phyloP scores from a whole-genome alignment of 805 yeast genomes.

The Maudiozyma bulderi region DNA sequence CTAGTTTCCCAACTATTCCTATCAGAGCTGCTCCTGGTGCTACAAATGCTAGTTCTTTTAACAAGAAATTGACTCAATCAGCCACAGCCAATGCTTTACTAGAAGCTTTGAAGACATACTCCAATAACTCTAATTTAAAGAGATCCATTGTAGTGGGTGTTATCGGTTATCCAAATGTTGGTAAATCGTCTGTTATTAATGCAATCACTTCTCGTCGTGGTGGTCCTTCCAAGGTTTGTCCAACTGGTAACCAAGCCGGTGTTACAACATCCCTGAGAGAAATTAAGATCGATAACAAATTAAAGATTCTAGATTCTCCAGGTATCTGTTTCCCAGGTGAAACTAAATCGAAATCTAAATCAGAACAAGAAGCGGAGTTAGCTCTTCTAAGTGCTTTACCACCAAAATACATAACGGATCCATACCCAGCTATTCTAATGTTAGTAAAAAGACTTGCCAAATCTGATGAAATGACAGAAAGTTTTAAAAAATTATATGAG shows the following conservation, averaged over 20 bases:
- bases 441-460: constrained; percentile 69
- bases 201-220: constrained; percentile 72
- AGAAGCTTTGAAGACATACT: constrained; percentile 76
- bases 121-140: constrained; percentile 73
- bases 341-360: constrained; percentile 41
- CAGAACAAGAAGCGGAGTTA: constrained; percentile 77
- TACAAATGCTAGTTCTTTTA: constrained; percentile 55
- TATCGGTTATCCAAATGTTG: constrained; percentile 95
- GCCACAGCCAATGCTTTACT: constrained; percentile 66
- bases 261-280: constrained; percentile 88
- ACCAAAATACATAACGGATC: constrained; percentile 75
- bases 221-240: constrained; percentile 68
- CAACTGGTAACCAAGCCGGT: constrained; percentile 97
- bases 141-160: constrained; percentile 90
- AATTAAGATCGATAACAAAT: constrained; percentile 82
- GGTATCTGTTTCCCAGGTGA: constrained; percentile 91
- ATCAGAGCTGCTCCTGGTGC: constrained; percentile 73
- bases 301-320: constrained; percentile 87
- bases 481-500: constrained; percentile 62
- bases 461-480: constrained; percentile 65
- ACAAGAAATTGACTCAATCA: constrained; percentile 61
- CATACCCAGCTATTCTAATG: constrained; percentile 68
- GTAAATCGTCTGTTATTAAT: constrained; percentile 90
- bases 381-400: constrained; percentile 85
- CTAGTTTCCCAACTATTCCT: constrained; percentile 87